Conservation (phyloP, 1,284 basidiomycete genomes). For the Psilocybe mexicana region DNA sequence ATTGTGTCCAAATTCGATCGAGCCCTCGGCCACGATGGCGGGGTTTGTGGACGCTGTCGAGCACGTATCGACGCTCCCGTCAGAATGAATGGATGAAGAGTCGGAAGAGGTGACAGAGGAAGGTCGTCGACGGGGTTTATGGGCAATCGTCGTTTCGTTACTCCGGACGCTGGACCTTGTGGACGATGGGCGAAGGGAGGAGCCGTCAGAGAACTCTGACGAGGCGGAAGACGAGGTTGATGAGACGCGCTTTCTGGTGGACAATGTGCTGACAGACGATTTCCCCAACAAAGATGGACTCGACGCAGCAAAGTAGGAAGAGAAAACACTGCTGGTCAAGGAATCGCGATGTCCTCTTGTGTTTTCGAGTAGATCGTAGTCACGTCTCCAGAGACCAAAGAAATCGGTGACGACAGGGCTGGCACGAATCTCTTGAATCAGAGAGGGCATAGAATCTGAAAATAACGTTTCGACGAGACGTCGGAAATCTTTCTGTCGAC, state of each 20-base stretch:
- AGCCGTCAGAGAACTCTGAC: constrained; percentile 16
- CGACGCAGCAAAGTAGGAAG: constrained; percentile 55
- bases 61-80: constrained; percentile 34
- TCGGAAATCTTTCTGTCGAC: constrained; percentile 58
- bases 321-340: constrained; percentile 48
- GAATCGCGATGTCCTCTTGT: constrained; percentile 32
- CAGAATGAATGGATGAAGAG: constrained; percentile 42
- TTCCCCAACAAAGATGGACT: constrained; percentile 22
- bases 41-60: constrained; percentile 28
- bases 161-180: constrained; percentile 26
- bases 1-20: constrained; percentile 52
- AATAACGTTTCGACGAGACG: constrained; percentile 61
- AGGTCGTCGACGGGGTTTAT: constrained; percentile 30
- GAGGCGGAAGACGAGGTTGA: constrained; percentile 24
- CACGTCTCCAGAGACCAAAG: constrained; percentile 74
- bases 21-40: constrained; percentile 38
- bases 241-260: constrained; percentile 8
- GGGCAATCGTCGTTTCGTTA: constrained; percentile 27
- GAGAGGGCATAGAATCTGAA: constrained; percentile 57
- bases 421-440: constrained; percentile 65
- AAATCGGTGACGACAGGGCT: constrained; percentile 65
- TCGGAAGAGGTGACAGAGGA: constrained; percentile 42
- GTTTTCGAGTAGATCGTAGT: constrained; percentile 60
- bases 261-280: constrained; percentile 3
- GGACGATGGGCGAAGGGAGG: constrained; percentile 15